Evolutionary conservation across 345 rosid species (phyloP).

Genomic region (Ceriops zippeliana): DNA sequence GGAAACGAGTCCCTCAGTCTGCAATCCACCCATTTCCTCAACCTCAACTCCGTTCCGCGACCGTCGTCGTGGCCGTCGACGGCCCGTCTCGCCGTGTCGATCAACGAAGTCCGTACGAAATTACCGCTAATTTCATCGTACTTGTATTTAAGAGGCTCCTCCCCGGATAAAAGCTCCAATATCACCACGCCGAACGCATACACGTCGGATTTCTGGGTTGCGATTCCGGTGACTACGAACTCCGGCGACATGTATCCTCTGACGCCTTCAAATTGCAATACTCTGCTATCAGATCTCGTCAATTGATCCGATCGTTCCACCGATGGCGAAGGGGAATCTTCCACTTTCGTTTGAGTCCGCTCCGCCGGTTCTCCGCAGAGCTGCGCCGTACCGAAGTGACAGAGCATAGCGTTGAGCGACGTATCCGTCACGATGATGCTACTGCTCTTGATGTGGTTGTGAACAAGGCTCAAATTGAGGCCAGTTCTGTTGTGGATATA

Average conservation of each 20-base stretch:
- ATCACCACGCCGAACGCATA: conserved; percentile 78
- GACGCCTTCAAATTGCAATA: conserved; percentile 55
- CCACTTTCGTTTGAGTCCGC: conserved; percentile 14
- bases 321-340: not conserved
- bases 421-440: conserved; percentile 70
- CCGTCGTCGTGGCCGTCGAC: conserved; percentile 26
- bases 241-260: conserved; percentile 93
- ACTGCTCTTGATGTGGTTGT: conserved; percentile 70
- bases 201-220: conserved; percentile 73
- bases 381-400: conserved; percentile 82
- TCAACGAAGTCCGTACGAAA: conserved; percentile 50
- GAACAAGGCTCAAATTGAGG: conserved; percentile 55
- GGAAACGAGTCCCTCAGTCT: conserved; percentile 79
- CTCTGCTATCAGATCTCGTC: conserved; percentile 28
- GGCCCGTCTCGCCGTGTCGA: conserved; percentile 53
- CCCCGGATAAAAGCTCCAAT: conserved; percentile 70
- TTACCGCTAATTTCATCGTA: conserved; percentile 43
- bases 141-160: conserved; percentile 65
- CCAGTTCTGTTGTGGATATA: conserved; percentile 81
- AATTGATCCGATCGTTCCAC: conserved; percentile 24
- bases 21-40: conserved; percentile 74
- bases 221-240: conserved; percentile 44
- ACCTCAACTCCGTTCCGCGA: conserved; percentile 24
- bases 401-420: conserved; percentile 55
- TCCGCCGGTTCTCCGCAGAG: conserved; percentile 67